Percentiles rank a stretch among this genome's conserved stretches.
Evolutionary conservation across 805 yeast species (phyloP).

Genomic region (Saturnispora quitensis): DNA sequence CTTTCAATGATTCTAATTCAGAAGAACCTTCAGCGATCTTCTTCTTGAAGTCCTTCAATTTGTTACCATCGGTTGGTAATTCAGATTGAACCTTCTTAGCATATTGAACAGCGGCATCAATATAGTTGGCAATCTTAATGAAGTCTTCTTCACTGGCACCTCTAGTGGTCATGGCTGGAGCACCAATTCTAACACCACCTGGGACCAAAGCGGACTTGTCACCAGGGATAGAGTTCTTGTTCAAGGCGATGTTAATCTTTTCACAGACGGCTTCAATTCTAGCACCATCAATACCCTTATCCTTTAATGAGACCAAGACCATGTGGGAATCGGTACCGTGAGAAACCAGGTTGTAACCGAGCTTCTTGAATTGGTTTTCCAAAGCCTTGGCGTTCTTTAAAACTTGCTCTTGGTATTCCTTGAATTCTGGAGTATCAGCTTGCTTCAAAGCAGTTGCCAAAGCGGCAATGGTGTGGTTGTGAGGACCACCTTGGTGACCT

Average conservation of each 20-base stretch:
- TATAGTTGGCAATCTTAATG: constrained; percentile 67
- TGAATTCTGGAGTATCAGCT: constrained; percentile 82
- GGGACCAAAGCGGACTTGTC: constrained; percentile 95
- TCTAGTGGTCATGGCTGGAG: constrained; percentile 98
- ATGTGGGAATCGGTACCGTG: constrained; percentile 94
- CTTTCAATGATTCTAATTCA: constrained; percentile 56
- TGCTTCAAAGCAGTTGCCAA: constrained; percentile 92
- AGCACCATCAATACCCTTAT: constrained; percentile 85
- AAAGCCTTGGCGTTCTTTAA: constrained; percentile 73
- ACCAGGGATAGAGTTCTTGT: constrained; percentile 94
- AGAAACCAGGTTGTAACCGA: constrained; percentile 75
- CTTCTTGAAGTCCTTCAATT: constrained; percentile 91
- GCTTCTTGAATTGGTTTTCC: constrained; percentile 53
- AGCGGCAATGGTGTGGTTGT: constrained; percentile 95
- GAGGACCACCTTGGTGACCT: constrained; percentile 99
- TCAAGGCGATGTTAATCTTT: constrained; percentile 85
- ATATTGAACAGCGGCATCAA: constrained; percentile 68
- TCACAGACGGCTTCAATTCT: constrained; percentile 87
- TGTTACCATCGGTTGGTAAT: constrained; percentile 88
- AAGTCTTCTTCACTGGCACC: constrained; percentile 78
- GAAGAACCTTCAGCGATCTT: constrained; percentile 64
- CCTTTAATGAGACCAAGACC: constrained; percentile 74
- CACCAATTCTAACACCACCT: constrained; percentile 92
- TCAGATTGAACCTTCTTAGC: constrained; percentile 68
- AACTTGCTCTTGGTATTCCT: constrained; percentile 75